Evolutionary conservation across 2,329 filamentous ascomycete genomes (phyloP).

Genomic region (Cladobotryum mycophilum): DNA sequence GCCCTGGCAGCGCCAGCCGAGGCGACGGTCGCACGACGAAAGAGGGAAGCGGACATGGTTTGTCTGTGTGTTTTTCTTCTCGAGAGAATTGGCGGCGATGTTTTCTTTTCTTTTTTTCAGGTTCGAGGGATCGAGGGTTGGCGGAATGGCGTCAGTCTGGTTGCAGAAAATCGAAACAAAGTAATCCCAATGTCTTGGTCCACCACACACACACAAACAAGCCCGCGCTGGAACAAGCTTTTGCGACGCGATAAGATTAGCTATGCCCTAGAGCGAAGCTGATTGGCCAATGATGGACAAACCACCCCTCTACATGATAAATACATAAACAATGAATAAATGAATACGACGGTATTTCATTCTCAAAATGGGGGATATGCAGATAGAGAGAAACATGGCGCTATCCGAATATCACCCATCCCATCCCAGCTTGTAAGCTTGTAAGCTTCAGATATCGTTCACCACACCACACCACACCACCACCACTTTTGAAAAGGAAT

Average conservation of each 20-base stretch:
- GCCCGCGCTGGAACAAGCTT: background rate
- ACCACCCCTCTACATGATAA: background rate
- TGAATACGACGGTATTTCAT: background rate
- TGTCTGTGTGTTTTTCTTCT: background rate
- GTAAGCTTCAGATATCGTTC: too few relatives aligned
- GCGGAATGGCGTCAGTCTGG: too few relatives aligned
- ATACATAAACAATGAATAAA: background rate
- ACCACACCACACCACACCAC: too few relatives aligned
- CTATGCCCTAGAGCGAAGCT: background rate
- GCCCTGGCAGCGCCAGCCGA: slow-evolving; percentile 51
- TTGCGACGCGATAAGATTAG: slow-evolving; percentile 1
- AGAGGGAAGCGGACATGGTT: slow-evolving; percentile 43
- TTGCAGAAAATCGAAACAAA: too few relatives aligned
- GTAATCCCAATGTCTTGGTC: too few relatives aligned
- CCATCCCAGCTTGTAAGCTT: too few relatives aligned
- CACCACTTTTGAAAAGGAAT: too few relatives aligned
- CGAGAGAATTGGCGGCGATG: slow-evolving; percentile 7
- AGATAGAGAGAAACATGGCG: background rate
- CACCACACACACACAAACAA: too few relatives aligned
- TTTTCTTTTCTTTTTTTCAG: background rate
- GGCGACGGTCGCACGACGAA: slow-evolving; percentile 46
- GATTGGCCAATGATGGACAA: background rate
- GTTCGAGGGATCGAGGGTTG: too few relatives aligned
- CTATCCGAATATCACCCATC: too few relatives aligned
- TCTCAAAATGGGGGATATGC: background rate